Base-by-base conservation (phyloP, 306 rosid species). In the Delonix regia region DNA sequence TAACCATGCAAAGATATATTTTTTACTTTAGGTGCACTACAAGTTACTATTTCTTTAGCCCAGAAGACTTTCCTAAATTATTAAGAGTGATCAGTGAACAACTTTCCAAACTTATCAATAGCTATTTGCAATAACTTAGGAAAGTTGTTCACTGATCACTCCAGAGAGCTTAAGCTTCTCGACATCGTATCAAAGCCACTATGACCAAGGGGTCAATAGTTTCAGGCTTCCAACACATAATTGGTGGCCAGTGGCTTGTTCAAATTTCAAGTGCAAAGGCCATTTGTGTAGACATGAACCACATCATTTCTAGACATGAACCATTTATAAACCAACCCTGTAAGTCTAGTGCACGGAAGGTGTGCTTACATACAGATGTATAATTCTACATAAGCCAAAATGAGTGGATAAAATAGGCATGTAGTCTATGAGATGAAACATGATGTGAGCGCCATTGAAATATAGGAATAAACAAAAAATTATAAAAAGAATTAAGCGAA, bases 301-400 rank as follows among this genome's bases (percentile, higher is more conserved):
- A 68, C 47, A 8, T 12, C 25, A 53, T 41, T 68, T 14, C 79
- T 44, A 33, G 19, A 16, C 56, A 25, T 24, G 13, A 64, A 71
- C 62, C 62, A 77, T 33, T 28, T 10, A 70, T 33, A 52, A 71
- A 51, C 38, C 72, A 45, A 45, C 49, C 49, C 68, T 16, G 28
- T 27, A 27, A 38, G 48, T 39, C 25, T 60, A 62, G n/a, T 13
- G 13, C 4, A 30, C 34, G 74, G 21, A 16, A 18, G 24, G 44
- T 51, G 27, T 51, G 69, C 57, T 30, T 12, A 36, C 56, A 41
- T 25, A 71, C 33, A 44, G n/a, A 55, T 25, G 25, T 10, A 57
- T 41, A 64, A 4, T 8, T 59, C 36, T 39, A 47, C 27, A 60
- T 22, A 47, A 36, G 14, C 42, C 51, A 39, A 19, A 53, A 70